phyloP scores from a whole-genome alignment of 176 grass and related monocot genomes.

The Lolium multiflorum region DNA sequence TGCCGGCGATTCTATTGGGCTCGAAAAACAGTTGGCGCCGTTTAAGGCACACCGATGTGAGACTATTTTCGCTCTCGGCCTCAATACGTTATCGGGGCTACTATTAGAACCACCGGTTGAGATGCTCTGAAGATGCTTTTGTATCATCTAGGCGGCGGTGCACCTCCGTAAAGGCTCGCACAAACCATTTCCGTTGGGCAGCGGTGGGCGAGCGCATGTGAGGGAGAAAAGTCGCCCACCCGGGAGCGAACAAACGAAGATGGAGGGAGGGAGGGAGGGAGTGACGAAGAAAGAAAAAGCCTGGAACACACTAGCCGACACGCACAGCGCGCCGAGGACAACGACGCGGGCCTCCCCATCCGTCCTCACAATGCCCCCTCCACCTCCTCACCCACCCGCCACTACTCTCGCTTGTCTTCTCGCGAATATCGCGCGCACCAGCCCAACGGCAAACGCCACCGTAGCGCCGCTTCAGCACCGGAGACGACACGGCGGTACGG shows the following conservation, averaged over 20 bases:
- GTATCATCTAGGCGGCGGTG: no score
- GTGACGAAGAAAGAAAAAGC: not conserved
- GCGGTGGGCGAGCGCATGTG: not conserved
- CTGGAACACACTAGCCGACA: constrained; percentile 1
- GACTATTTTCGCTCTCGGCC: no score
- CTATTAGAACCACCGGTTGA: no score
- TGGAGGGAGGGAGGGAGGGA: not conserved
- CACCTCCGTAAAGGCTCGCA: no score
- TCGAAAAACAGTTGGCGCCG: no score
- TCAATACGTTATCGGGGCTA: no score
- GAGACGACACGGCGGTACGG: not conserved
- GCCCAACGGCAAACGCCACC: no score
- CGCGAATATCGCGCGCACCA: not conserved
- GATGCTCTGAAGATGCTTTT: no score
- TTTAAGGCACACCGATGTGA: no score
- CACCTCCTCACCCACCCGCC: not conserved
- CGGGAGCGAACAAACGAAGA: not conserved
- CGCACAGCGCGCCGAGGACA: not conserved
- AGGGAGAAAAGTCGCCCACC: not conserved
- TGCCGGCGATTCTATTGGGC: no score
- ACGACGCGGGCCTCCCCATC: not conserved
- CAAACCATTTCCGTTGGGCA: not conserved
- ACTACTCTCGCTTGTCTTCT: constrained; percentile 11
- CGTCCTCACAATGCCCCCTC: not conserved
- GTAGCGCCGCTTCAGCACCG: no score